Evolutionary conservation across 129 eudicot genomes (phyloP), one percentile per base, ranked within the genome.

Genomic region (Escallonia rubra): DNA sequence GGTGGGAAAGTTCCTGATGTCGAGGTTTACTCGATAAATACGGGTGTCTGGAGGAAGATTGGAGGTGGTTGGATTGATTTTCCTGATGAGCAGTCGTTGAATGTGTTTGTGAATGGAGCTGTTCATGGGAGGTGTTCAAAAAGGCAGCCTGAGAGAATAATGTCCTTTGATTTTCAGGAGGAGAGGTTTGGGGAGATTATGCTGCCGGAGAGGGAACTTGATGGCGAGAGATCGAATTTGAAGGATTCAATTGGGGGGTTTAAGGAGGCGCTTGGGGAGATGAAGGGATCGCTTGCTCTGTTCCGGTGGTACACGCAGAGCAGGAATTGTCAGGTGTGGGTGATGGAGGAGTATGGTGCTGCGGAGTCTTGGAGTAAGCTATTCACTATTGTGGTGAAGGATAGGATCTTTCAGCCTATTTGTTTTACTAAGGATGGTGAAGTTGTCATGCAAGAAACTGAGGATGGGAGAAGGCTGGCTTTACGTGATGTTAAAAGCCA

Each of bases 271-370:
- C 61, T 63, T 49, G 70, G 75, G 68, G 79, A 58, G 34, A 23
- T 23, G 34, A 23, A 23, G 34, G 34, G 34, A 16, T 70, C 67
- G 40, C 87, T 87, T 72, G 68, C 72, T 2, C 49, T 81, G 49
- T 48, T 80, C 5, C 69, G 75, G 51, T 80, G 75, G 64, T 60
- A 60, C 48, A 70, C 44, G 65, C 74, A 41, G 34, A 52, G 57
- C 12, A 10, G 81, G 66, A 5, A 43, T 23, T 80, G 82, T 75
- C 60, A 68, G 16, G 64, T 87, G 6, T 87, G 95, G 95, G 77
- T 73, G 66, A 83, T 87, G 90, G 78, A 76, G 66, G 83, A 78
- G 63, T 81, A 83, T 70, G 85, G 89, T 59, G 79, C 68, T 4
- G 8, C 43, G 2, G 76, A 65, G 45, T 80, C 89, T 7, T 81